Conservation (phyloP, 2,329 filamentous ascomycete species). For the Pezizomycotina sp. region DNA sequence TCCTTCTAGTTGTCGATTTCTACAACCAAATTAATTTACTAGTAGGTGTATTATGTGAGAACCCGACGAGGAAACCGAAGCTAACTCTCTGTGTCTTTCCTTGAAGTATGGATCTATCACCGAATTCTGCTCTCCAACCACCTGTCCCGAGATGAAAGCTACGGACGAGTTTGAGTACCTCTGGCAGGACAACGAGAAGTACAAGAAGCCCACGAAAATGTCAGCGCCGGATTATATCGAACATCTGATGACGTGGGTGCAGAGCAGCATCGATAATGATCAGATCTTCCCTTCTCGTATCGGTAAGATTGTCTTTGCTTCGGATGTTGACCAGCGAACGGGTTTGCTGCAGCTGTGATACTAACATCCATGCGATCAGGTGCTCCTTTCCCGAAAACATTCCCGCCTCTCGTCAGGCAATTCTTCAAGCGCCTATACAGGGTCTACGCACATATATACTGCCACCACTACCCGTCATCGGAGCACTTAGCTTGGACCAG, state of each 20-base stretch:
- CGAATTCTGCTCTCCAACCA: slow-evolving; percentile 93
- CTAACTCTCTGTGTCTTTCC: too few relatives aligned
- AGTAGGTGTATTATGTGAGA: too few relatives aligned
- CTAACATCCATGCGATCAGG: slow-evolving; percentile 37
- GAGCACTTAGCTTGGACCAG: slow-evolving; percentile 85
- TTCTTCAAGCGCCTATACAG: slow-evolving; percentile 98
- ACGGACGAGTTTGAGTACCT: slow-evolving; percentile 99
- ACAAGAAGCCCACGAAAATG: slow-evolving; percentile 95
- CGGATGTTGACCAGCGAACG: not conserved
- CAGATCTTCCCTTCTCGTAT: slow-evolving; percentile 86
- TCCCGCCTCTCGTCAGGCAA: slow-evolving; percentile 73
- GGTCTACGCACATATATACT: slow-evolving; percentile 98
- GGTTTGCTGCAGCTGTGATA: not conserved
- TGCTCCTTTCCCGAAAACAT: slow-evolving; percentile 86
- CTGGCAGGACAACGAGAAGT: slow-evolving; percentile 92
- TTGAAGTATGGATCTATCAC: slow-evolving; percentile 81
- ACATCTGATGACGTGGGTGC: slow-evolving; percentile 93
- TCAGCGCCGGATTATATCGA: slow-evolving; percentile 93
- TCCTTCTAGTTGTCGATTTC: slow-evolving; percentile 78
- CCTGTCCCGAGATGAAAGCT: slow-evolving; percentile 99
- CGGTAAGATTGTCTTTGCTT: slow-evolving; percentile 35
- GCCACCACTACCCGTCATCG: slow-evolving; percentile 97
- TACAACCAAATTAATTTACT: slow-evolving; percentile 99
- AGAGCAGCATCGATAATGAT: slow-evolving; percentile 89
- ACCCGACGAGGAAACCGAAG: too few relatives aligned